These are phyloP conservation scores for Schwanniomyces vanrijiae DNA, from an alignment of 805 yeast genomes.

Conservation along the genomic window DNA sequence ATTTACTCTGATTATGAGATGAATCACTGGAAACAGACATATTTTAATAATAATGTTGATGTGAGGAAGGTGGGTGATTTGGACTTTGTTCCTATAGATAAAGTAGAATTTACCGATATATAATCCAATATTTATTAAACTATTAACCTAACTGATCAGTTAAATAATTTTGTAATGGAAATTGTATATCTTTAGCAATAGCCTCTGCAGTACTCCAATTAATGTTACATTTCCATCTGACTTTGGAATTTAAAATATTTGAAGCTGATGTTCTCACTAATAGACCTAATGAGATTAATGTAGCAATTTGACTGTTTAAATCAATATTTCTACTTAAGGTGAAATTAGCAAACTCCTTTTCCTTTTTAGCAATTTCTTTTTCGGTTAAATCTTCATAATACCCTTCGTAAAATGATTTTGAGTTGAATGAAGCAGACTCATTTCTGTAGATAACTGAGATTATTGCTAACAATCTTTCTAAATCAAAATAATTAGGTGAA, in stretches of 20 bases:
- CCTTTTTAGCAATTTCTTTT: constrained; percentile 28
- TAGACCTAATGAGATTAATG: constrained; percentile 55
- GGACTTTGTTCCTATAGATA: constrained; percentile 22
- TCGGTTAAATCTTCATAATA: constrained; percentile 34
- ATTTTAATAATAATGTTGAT: constrained; percentile 47
- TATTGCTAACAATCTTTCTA: constrained; percentile 81
- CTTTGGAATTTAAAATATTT: constrained; percentile 64
- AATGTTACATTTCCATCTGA: constrained; percentile 78
- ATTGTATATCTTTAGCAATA: constrained; percentile 61
- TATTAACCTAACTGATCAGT: constrained; percentile 9
- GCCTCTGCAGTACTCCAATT: constrained; percentile 63
- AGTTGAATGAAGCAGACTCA: constrained; percentile 29
- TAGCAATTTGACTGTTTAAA: constrained; percentile 58
- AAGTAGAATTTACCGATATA: constrained; percentile 18
- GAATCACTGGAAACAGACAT: constrained; percentile 51
- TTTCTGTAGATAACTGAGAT: constrained; percentile 64
- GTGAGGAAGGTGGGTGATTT: constrained; percentile 34
- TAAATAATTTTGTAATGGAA: constrained; percentile 66
- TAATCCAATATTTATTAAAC: neutral
- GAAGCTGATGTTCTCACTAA: constrained; percentile 40
- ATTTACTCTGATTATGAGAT: constrained; percentile 54
- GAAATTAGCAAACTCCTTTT: constrained; percentile 34
- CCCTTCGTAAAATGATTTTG: constrained; percentile 18
- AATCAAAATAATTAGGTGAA: constrained; percentile 70
- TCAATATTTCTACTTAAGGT: constrained; percentile 45